phyloP scores from a whole-genome alignment of 148 eudicot genomes.

The Chenopodium album region DNA sequence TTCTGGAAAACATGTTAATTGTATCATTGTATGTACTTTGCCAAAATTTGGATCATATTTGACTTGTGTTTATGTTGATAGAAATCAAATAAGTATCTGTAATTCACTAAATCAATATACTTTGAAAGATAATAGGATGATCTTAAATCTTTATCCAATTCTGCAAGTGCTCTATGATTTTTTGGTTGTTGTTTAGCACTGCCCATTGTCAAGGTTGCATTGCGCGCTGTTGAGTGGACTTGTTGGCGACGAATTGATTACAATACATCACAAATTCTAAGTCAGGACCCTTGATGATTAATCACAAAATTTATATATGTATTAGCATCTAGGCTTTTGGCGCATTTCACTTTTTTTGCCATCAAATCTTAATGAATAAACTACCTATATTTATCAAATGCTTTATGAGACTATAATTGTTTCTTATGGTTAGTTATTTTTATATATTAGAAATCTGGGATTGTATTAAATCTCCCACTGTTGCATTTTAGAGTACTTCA shows the following conservation, averaged over 20 bases:
- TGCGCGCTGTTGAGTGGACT: background rate
- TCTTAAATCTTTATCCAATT: background rate
- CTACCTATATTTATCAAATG: too few species aligned
- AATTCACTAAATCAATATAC: background rate
- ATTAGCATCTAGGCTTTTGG: too few species aligned
- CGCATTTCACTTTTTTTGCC: too few species aligned
- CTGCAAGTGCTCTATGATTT: background rate
- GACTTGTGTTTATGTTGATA: background rate
- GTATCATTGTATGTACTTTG: background rate
- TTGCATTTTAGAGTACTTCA: background rate
- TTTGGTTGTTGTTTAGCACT: too few species aligned
- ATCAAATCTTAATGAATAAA: too few species aligned
- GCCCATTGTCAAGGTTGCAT: background rate
- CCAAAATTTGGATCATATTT: background rate
- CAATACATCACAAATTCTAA: background rate
- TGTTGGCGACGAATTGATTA: background rate
- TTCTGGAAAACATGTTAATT: too few species aligned
- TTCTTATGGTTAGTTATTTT: too few species aligned
- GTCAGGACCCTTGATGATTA: background rate
- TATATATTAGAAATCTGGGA: too few species aligned
- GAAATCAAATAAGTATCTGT: background rate
- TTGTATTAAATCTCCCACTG: too few species aligned
- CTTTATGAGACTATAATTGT: too few species aligned
- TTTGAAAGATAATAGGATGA: background rate
- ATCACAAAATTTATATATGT: background rate